A percentile compares a stretch with the other conserved stretches of the same genome.
Conservation (phyloP, 2,329 filamentous ascomycete species). For the Ascochyta koolunga region DNA sequence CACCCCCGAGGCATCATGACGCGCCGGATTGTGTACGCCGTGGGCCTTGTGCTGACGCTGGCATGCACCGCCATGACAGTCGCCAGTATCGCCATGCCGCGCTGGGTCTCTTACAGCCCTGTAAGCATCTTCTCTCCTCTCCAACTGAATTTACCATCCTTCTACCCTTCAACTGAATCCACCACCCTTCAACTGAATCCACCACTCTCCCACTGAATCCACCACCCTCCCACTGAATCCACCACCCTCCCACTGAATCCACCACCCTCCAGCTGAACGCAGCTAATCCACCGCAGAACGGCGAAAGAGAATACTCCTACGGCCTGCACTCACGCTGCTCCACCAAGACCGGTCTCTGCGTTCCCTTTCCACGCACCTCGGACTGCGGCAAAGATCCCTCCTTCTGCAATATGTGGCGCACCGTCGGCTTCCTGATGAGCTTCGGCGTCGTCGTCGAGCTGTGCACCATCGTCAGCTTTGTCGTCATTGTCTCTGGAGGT, state of each 20-base stretch:
- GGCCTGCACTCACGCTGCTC: constrained; percentile 85
- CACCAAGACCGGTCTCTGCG: constrained; percentile 67
- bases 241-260: too few species aligned
- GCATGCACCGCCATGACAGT: constrained; percentile 71
- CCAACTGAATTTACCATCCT: too few species aligned
- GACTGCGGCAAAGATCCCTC: constrained; percentile 71
- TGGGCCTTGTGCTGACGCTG: constrained; percentile 55
- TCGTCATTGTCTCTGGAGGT: constrained; percentile 77
- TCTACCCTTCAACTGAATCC: too few species aligned
- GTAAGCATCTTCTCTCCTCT: constrained; percentile 36
- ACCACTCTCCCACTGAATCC: too few species aligned
- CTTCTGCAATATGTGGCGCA: constrained; percentile 93
- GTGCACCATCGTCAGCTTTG: constrained; percentile 78
- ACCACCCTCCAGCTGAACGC: too few species aligned
- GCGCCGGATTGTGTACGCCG: constrained; percentile 55
- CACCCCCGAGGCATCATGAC: constrained; percentile 49
- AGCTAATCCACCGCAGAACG: constrained; percentile 31
- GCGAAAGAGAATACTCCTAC: constrained; percentile 56
- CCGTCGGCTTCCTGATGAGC: constrained; percentile 84
- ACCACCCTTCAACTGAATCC: too few species aligned
- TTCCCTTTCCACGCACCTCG: constrained; percentile 68
- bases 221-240: too few species aligned
- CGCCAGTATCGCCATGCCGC: constrained; percentile 69
- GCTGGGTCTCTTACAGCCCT: constrained; percentile 71
- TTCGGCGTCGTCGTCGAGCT: constrained; percentile 83